Evolutionary conservation across 768 basidiomycete species (phyloP).

Genomic region (Amanita polypyramis): DNA sequence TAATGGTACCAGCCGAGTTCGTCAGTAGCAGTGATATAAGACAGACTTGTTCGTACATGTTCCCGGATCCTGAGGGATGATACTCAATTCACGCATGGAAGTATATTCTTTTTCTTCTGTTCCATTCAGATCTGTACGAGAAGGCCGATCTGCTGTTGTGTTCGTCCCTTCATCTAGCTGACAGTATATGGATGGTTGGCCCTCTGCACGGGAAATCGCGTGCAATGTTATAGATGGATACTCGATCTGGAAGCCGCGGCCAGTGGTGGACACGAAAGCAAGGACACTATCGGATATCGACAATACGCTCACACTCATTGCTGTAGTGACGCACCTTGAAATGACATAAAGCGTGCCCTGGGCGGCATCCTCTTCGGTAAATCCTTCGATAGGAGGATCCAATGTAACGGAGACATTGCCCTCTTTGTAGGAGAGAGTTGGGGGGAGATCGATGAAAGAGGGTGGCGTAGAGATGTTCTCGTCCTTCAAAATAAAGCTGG

Average conservation of each 20-base stretch:
- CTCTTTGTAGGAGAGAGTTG: constrained; percentile 68
- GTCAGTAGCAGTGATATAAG: neutral
- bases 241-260: constrained; percentile 70
- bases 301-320: neutral
- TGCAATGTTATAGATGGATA: constrained; percentile 92
- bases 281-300: constrained; percentile 35
- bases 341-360: constrained; percentile 74
- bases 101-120: constrained; percentile 18
- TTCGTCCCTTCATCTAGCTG: constrained; percentile 69
- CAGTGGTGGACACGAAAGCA: constrained; percentile 62
- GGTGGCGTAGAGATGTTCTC: constrained; percentile 51
- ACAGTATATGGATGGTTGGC: constrained; percentile 75
- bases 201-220: constrained; percentile 69
- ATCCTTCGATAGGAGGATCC: constrained; percentile 57
- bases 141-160: constrained; percentile 15
- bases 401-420: constrained; percentile 58
- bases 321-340: constrained; percentile 51
- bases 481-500: too few relatives aligned
- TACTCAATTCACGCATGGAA: constrained; percentile 67
- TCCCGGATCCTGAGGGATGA: constrained; percentile 49
- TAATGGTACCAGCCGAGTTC: constrained; percentile 18
- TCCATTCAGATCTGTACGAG: constrained; percentile 12
- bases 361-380: constrained; percentile 37
- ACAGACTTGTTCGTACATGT: constrained; percentile 38
- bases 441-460: constrained; percentile 79